Base-by-base conservation (phyloP, 352 stramenopile genomes). In the Globisporangium camurandrum region DNA sequence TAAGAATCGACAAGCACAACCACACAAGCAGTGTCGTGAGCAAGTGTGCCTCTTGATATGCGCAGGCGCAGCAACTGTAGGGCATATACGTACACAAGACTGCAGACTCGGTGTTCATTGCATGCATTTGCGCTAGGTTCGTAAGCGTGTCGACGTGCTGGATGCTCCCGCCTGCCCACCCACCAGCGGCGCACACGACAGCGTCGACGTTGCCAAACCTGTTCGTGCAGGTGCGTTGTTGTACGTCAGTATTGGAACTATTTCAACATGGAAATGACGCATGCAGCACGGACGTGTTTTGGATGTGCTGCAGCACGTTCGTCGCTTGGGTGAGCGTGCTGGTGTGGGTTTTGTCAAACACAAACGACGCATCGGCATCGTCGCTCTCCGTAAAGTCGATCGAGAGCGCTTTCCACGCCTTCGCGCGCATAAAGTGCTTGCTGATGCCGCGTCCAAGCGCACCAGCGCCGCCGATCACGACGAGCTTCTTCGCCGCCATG, bases 91-190 rank as follows among this genome's bases (percentile, higher is more conserved):
- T 49, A 88, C 77, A 72, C 16, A 89, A 51, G 27, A 92, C 59
- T 1, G 80, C 80, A 7, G 81, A 93, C 51, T 92, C 76, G 43
- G 82, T 80, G 57, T 92, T 92, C 66, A 86, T 86, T 17, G 57
- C 45, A 49, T 88, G 72, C 76, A 93, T 88, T 30, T 87, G 64
- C 1, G 66, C 51, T 20, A 91, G 45, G 48, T 85, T 86, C 5
- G 62, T 47, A n/a, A 91, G 69, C 30, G 79, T 65, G 16, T 87
- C 71, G 11, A 55, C 50, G 36, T 86, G 71, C 24, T 70, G 75
- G 56, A 92, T 86, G 46, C 72, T 88, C 17, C 79, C 82, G 19
- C 79, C 78, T 23, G 78, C 75, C 84, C 82, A 93, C 5, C 84
- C 84, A 16, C 84, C 84, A 33, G 84, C 84, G 20, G 80, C 69